Evolutionary conservation across 805 yeast genomes (phyloP).

Genomic region (Nakazawaea ambrosiae): DNA sequence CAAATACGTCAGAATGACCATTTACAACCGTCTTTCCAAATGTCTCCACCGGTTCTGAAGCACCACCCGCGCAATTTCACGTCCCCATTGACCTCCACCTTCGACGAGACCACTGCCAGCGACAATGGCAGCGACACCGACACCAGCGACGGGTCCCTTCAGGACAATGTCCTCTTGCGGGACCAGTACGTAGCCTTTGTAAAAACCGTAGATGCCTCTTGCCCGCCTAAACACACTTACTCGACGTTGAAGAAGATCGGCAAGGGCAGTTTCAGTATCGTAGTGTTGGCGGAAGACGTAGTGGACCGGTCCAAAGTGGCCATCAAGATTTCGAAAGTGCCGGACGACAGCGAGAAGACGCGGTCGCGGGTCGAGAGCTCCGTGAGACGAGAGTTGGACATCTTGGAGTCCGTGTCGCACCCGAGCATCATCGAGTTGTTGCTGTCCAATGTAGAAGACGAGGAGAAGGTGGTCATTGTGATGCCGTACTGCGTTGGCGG

Average conservation of each 20-base stretch:
- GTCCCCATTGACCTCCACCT: constrained; percentile 11
- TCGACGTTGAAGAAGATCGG: no score
- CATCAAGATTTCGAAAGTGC: constrained; percentile 53
- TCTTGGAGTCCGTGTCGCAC: constrained; percentile 50
- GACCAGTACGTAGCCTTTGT: no score
- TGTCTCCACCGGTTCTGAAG: no score
- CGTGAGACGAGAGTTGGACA: constrained; percentile 64
- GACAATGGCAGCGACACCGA: no score
- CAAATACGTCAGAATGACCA: no score
- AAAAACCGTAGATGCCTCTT: no score
- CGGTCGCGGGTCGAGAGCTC: constrained; percentile 52
- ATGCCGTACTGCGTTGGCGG: constrained; percentile 82
- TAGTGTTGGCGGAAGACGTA: constrained; percentile 30
- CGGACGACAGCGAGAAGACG: neutral
- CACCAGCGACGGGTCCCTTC: no score
- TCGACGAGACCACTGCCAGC: no score
- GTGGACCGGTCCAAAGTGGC: constrained; percentile 41
- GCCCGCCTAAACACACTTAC: no score
- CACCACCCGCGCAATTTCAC: constrained; percentile 21
- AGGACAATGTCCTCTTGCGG: no score
- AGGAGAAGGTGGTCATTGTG: constrained; percentile 37
- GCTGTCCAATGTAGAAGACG: constrained; percentile 36
- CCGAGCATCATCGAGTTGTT: constrained; percentile 63
- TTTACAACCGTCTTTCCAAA: constrained; percentile 11
- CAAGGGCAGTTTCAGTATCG: constrained; percentile 62